Evolutionary conservation across 352 stramenopile species (phyloP).

Genomic region (Blastocystis hominis): DNA sequence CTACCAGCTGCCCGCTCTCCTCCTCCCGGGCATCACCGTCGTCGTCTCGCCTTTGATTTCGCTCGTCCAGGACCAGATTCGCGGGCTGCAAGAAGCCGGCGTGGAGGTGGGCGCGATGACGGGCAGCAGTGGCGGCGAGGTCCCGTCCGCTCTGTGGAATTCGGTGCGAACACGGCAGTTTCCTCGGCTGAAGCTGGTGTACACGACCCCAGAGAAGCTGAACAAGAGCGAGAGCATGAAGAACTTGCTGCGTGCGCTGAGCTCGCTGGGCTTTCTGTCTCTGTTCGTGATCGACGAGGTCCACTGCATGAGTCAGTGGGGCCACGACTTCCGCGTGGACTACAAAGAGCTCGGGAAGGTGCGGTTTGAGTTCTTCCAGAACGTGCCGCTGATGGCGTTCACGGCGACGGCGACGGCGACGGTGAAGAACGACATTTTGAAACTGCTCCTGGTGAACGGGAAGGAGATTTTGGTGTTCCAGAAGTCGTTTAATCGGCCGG

Average conservation of each 20-base stretch:
- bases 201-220: constrained; percentile 55
- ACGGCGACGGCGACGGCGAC: constrained; percentile 78
- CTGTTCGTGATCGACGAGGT: constrained; percentile 85
- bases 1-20: constrained; percentile 83
- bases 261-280: constrained; percentile 59
- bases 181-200: background rate
- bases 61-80: constrained; percentile 82
- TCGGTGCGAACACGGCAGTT: background rate
- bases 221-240: constrained; percentile 29
- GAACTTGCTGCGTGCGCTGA: constrained; percentile 33
- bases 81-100: constrained; percentile 69
- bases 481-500: constrained; percentile 76
- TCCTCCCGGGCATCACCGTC: constrained; percentile 75
- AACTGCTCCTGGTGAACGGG: background rate
- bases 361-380: background rate
- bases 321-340: constrained; percentile 80
- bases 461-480: constrained; percentile 57
- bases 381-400: constrained; percentile 72
- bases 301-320: constrained; percentile 86
- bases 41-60: constrained; percentile 82
- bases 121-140: background rate
- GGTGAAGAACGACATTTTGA: constrained; percentile 58
- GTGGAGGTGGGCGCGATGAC: constrained; percentile 60
- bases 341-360: constrained; percentile 64
- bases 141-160: background rate